These are phyloP conservation scores for Tetraselmis chui DNA, from an alignment of 139 green algal genomes.

Conservation along the genomic window DNA sequence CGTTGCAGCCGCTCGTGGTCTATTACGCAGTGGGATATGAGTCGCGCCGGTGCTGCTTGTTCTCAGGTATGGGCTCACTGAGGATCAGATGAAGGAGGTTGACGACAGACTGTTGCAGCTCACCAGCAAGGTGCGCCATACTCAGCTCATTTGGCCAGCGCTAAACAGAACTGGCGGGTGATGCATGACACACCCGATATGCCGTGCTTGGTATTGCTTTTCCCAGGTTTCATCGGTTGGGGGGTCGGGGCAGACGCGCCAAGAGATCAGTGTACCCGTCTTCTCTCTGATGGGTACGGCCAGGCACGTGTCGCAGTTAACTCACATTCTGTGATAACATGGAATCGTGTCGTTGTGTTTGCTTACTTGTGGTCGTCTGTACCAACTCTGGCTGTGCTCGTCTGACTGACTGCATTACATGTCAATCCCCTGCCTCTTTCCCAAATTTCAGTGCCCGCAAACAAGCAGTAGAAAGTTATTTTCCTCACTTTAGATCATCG, in stretches of 20 bases:
- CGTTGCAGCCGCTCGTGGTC: neutral
- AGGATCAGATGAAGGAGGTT: constrained; percentile 41
- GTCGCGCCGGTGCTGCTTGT: too few species aligned
- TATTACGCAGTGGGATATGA: too few species aligned
- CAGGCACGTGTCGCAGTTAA: too few species aligned
- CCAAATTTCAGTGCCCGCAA: too few species aligned
- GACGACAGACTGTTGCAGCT: constrained; percentile 43
- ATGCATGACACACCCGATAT: too few species aligned
- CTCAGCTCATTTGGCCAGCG: constrained; percentile 11
- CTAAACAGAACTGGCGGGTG: too few species aligned
- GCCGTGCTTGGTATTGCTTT: constrained; percentile 10
- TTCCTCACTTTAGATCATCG: neutral
- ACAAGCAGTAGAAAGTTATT: neutral
- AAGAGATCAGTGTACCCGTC: neutral
- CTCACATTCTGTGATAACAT: neutral
- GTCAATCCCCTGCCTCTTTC: too few species aligned
- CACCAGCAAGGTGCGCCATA: constrained; percentile 7
- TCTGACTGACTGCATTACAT: neutral
- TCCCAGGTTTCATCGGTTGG: constrained; percentile 6
- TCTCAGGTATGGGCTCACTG: constrained; percentile 49
- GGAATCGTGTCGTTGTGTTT: too few species aligned
- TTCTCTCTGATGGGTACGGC: neutral
- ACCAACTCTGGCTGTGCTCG: neutral
- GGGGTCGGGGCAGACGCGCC: neutral
- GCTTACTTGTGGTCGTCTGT: too few species aligned